phyloP scores from a whole-genome alignment of 208 protist species.

The Wallacemonas sp. region DNA sequence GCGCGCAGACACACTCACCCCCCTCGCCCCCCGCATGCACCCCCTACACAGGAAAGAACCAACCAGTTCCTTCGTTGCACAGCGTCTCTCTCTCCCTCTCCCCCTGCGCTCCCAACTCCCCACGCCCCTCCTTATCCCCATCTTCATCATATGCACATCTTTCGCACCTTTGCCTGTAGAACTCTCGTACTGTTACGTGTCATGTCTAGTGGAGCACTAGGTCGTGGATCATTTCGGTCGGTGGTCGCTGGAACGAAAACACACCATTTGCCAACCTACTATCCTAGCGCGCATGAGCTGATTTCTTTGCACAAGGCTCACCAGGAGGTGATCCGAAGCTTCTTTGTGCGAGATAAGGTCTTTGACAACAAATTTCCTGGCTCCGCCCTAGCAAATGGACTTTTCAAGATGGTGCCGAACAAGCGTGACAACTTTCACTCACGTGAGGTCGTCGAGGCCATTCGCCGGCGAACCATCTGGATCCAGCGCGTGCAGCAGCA shows the following conservation, averaged over 20 bases:
- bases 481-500: conserved; percentile 82
- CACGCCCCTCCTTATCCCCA: not conserved
- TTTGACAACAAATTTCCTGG: conserved; percentile 92
- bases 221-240: conserved; percentile 80
- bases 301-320: conserved; percentile 80
- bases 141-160: no score
- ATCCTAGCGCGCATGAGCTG: conserved; percentile 72
- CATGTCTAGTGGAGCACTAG: conserved; percentile 86
- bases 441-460: conserved; percentile 74
- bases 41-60: no score
- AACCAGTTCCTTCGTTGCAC: no score
- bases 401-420: conserved; percentile 89
- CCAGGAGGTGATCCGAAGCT: conserved; percentile 69
- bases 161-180: conserved; percentile 1
- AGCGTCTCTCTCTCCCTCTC: no score
- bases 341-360: conserved; percentile 83
- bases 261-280: conserved; percentile 64
- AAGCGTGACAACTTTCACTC: conserved; percentile 75
- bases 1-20: no score
- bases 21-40: no score
- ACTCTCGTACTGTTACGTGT: not conserved
- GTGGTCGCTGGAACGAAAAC: conserved; percentile 69
- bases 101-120: not conserved
- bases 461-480: conserved; percentile 84
- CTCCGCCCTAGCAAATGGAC: conserved; percentile 71